These are phyloP conservation scores for Pichia cephalocereana DNA, from an alignment of 805 yeast genomes.

Conservation along the genomic window DNA sequence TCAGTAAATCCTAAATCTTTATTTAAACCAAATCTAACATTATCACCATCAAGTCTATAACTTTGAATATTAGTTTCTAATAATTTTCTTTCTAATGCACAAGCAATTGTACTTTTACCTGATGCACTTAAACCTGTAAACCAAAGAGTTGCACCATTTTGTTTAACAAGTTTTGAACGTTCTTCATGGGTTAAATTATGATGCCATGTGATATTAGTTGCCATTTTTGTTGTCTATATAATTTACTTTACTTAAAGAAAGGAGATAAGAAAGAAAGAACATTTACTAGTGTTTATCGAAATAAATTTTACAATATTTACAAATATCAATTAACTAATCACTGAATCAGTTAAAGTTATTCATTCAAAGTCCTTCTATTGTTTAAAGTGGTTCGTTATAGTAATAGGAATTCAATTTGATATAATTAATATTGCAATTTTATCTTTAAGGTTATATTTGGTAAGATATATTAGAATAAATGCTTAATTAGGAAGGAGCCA, in stretches of 20 bases:
- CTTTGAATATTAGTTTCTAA: conserved; percentile 62
- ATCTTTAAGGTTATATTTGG: no score
- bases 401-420: no score
- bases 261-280: background rate
- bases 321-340: no score
- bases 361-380: no score
- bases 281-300: background rate
- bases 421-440: no score
- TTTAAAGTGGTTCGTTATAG: no score
- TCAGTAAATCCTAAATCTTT: conserved; percentile 92
- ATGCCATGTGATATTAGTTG: conserved; percentile 96
- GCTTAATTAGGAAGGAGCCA: no score
- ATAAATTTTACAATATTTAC: no score
- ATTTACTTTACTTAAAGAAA: no score
- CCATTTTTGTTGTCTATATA: conserved; percentile 40
- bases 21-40: conserved; percentile 88
- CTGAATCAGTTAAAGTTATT: no score
- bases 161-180: conserved; percentile 62
- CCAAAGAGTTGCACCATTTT: conserved; percentile 89
- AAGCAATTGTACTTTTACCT: conserved; percentile 89
- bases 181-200: conserved; percentile 77
- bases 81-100: conserved; percentile 81
- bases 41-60: conserved; percentile 91
- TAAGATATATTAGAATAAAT: no score
- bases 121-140: conserved; percentile 92